Base-by-base conservation (phyloP, 257 asterid species). In the Fraxinus anomala region DNA sequence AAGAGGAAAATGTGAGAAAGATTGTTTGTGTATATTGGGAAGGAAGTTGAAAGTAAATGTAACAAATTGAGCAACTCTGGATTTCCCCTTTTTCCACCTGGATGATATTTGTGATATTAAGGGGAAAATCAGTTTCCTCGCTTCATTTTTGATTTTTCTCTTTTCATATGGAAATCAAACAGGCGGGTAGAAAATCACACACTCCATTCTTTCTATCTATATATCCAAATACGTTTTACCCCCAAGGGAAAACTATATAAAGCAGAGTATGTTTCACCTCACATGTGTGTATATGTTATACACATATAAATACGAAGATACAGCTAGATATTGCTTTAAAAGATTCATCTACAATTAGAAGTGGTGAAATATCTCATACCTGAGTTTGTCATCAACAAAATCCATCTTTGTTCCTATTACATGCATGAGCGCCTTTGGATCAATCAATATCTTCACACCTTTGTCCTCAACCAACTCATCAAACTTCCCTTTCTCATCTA, bases 401-500 rank as follows among this genome's bases (percentile, higher is more conserved):
- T 89, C 94, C 94, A 89, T 88, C 86, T 89, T 78, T 68, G 94
- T 89, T 70, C 94, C 94, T 70, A 89, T 79, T 37, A 88, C 94
- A 85, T 88, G 94, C 94, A 89, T 89, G 67, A 89, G 84, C 42
- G 94, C 92, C 82, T 86, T 89, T 10, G 92, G 94, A 77, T 89
- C 94, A 42, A 88, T 80, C 72, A 88, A 77, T 79, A 89, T 86
- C 87, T 88, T 89, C 85, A 89, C 89, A 54, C 94, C 94, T 82
- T 86, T 82, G 82, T 89, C 94, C 84, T 89, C 94, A 74, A 96
- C 94, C 91, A 92, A 59, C 78, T 92, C 97, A 80, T 96, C 99
- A 72, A 96, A 92, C 91, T 93, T 96, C 3, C 93, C 97, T 77
- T 93, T 96, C 78, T 93, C 95, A 63, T 96, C 97, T 95, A 89